Evolutionary conservation across 768 basidiomycete species (phyloP), one percentile per base, ranked within the genome.

Genomic region (Phlebiopsis gigantea): DNA sequence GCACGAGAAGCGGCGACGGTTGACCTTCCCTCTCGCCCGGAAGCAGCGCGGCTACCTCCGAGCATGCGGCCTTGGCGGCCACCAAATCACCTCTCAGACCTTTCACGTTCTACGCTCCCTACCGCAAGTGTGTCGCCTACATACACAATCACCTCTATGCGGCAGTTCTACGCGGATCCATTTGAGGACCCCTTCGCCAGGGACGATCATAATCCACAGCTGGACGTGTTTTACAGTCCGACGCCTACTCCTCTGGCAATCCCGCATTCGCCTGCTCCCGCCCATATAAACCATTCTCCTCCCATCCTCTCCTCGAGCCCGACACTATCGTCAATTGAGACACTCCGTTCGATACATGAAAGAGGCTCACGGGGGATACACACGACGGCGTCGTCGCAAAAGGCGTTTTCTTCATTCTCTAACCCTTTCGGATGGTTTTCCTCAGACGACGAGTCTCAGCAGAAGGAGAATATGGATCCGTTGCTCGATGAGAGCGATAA

Each of bases 81-180:
- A 21, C 65, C 65, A 43, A 61, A 58, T 41, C 66, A 65, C 57
- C 64, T 28, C 79, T 82, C 1, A 77, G 78, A 48, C 68, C 68
- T 25, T 78, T 77, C 83, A 2, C 79, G 84, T 46, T 75, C 79
- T 1, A 82, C 87, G 0, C 76, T 87, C 24, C 86, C 88, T 24
- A 85, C 81, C 6, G 73, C 83, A 5, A 81, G 83, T 1, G 69
- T 87, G 14, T 81, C 84, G 0, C 77, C 75, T 12, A 41, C 50
- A 0, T 53, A 60, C 22, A 39, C 34, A 2, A 39, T 17, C 34
- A 60, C 53, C 43, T 57, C 57, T 42, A 25, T 51, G 14, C 50
- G 26, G 53, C 57, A 12, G 25, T 46, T 19, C 9, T 65, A 62
- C 56, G 59, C 62, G 5, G 64, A 68, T 22, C 61, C 61, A 1